Evolutionary conservation across 345 rosid genomes (phyloP).

Genomic region (Salix suchowensis): DNA sequence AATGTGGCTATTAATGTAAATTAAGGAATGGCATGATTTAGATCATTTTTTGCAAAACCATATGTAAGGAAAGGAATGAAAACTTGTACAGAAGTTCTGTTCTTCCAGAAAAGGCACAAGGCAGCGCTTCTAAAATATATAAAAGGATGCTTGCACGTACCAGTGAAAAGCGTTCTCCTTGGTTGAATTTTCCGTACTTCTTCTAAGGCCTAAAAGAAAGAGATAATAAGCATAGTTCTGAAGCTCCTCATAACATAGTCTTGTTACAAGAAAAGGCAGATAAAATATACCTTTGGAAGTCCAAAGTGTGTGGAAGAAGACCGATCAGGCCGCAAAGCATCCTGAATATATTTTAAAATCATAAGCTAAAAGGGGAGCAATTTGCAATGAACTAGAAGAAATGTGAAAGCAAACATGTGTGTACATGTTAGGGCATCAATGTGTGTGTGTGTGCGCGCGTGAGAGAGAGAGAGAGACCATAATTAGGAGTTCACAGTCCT

Average conservation of each 20-base stretch:
- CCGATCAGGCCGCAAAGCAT: slow-evolving; percentile 80
- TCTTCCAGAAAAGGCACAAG: background rate
- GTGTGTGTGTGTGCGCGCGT: background rate
- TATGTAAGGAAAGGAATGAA: background rate
- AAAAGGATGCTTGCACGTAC: slow-evolving; percentile 29
- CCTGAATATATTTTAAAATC: slow-evolving; percentile 42
- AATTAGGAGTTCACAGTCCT: slow-evolving; percentile 64
- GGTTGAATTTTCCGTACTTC: slow-evolving; percentile 85
- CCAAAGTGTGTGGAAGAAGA: slow-evolving; percentile 92
- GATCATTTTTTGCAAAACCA: background rate
- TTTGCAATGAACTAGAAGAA: background rate
- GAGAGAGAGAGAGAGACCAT: slow-evolving; percentile 36
- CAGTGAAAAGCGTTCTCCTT: slow-evolving; percentile 77
- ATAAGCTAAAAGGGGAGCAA: background rate
- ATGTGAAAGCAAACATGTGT: background rate
- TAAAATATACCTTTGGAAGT: slow-evolving; percentile 64
- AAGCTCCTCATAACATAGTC: background rate
- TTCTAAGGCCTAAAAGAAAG: slow-evolving; percentile 56
- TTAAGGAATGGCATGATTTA: background rate
- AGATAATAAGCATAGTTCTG: background rate
- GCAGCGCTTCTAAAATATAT: background rate
- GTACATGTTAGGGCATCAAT: background rate
- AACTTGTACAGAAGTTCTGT: background rate
- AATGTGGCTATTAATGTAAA: background rate
- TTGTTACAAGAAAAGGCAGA: background rate